phyloP scores from a whole-genome alignment of 257 asterid species.

The Fraxinus anomala region DNA sequence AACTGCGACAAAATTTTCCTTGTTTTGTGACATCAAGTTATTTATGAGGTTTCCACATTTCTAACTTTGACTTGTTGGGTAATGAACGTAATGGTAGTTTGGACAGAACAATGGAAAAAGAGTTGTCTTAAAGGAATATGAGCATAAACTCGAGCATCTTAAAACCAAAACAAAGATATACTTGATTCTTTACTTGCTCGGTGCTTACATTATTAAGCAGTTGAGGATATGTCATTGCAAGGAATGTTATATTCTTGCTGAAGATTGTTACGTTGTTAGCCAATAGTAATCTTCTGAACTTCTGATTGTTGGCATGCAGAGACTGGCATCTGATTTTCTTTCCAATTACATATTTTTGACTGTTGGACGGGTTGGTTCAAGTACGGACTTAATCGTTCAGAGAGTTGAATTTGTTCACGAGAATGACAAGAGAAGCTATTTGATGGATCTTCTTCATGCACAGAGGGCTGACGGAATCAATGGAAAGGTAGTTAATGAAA shows the following conservation, averaged over 20 bases:
- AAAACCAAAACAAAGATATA: background rate
- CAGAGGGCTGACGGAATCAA: conserved; percentile 62
- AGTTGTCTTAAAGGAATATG: background rate
- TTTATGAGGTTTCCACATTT: background rate
- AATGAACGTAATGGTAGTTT: background rate
- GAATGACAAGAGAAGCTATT: conserved; percentile 76
- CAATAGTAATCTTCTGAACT: conserved; percentile 10
- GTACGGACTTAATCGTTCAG: conserved; percentile 81
- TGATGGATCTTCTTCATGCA: conserved; percentile 88
- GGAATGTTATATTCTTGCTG: background rate
- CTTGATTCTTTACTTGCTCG: background rate
- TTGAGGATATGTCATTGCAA: conserved; percentile 10
- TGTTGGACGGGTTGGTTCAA: conserved; percentile 91
- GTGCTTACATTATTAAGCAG: conserved; percentile 7
- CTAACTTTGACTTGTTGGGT: background rate
- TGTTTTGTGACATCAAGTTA: conserved; percentile 7
- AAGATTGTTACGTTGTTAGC: background rate
- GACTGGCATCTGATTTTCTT: conserved; percentile 89
- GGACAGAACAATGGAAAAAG: background rate
- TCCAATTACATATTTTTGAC: conserved; percentile 80
- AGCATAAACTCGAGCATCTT: background rate
- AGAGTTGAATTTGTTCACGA: conserved; percentile 80
- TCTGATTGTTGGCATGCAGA: conserved; percentile 53
- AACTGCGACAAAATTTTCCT: background rate
- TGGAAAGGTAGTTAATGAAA: conserved; percentile 51